Conservation (phyloP, 352 stramenopile genomes). For the Pythium brassicae region DNA sequence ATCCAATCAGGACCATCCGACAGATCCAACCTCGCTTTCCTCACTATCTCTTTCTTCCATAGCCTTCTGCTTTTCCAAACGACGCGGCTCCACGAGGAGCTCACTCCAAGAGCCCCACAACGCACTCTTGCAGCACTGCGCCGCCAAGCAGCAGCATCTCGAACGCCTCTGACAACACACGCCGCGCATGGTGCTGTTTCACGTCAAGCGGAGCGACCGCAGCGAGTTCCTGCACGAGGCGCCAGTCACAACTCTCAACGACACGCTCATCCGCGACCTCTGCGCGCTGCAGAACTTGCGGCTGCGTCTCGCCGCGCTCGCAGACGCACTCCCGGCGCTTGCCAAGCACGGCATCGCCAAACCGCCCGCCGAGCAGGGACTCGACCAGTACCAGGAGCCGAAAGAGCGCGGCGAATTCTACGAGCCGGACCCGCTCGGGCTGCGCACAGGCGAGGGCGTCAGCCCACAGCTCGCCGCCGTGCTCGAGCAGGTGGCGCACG, state of each 20-base stretch:
- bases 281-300: constrained; percentile 82
- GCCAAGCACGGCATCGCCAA: constrained; percentile 86
- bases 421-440: constrained; percentile 77
- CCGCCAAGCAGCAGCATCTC: too few relatives aligned
- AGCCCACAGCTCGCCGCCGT: constrained; percentile 75
- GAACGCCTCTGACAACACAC: neutral
- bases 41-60: too few relatives aligned
- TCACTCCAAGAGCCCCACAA: too few relatives aligned
- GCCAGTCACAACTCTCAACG: constrained; percentile 63
- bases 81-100: too few relatives aligned
- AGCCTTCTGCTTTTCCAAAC: too few relatives aligned
- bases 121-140: too few relatives aligned
- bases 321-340: constrained; percentile 73
- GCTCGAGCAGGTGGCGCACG: constrained; percentile 66
- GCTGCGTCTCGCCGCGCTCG: constrained; percentile 63
- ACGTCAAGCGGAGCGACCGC: constrained; percentile 84
- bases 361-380: constrained; percentile 69
- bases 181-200: constrained; percentile 81
- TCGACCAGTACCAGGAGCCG: constrained; percentile 83
- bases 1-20: too few relatives aligned
- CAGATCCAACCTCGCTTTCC: too few relatives aligned
- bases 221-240: constrained; percentile 92
- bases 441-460: constrained; percentile 86
- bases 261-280: constrained; percentile 81
- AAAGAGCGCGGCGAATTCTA: constrained; percentile 81